Conservation (phyloP, 768 basidiomycete genomes). For the Hypholoma sublateritium region DNA sequence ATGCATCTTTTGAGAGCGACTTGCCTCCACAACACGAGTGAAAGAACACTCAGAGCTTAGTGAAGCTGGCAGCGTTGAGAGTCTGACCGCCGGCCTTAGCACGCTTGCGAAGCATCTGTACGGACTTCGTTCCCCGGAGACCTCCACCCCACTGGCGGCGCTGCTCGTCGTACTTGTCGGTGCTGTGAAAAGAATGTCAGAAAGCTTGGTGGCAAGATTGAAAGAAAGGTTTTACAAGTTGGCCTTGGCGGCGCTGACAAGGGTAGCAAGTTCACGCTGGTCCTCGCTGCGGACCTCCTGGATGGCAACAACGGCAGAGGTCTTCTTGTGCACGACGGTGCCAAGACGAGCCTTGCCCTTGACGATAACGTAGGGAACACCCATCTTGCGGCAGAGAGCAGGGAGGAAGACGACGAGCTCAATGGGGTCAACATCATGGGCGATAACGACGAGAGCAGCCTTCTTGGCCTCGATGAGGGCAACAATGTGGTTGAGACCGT, state of each 20-base stretch:
- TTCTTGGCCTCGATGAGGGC: slow-evolving; percentile 98
- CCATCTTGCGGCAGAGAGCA: slow-evolving; percentile 99
- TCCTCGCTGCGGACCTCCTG: slow-evolving; percentile 97
- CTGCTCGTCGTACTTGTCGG: slow-evolving; percentile 91
- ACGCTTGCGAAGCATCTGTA: slow-evolving; percentile 90
- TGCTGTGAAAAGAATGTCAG: slow-evolving; percentile 39
- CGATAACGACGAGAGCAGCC: slow-evolving; percentile 92
- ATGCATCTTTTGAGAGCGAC: slow-evolving; percentile 11
- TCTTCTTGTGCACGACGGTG: slow-evolving; percentile 98
- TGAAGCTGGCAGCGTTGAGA: slow-evolving; percentile 50
- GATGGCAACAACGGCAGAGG: slow-evolving; percentile 84
- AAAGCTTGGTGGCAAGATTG: background rate
- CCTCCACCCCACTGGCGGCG: slow-evolving; percentile 96
- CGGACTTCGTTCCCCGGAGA: slow-evolving; percentile 91
- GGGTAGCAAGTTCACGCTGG: slow-evolving; percentile 86
- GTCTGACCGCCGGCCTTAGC: slow-evolving; percentile 87
- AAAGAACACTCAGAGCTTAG: slow-evolving; percentile 58
- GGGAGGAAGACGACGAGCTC: slow-evolving; percentile 99
- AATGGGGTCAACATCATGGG: slow-evolving; percentile 98
- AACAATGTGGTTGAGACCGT: slow-evolving; percentile 95
- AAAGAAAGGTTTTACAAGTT: slow-evolving; percentile 75
- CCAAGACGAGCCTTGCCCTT: slow-evolving; percentile 99
- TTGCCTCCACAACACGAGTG: background rate
- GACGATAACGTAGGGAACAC: slow-evolving; percentile 97
- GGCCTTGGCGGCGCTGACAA: slow-evolving; percentile 92